Evolutionary conservation across 2,329 filamentous ascomycete genomes (phyloP).

Genomic region (Mycosphaerella arachidis): DNA sequence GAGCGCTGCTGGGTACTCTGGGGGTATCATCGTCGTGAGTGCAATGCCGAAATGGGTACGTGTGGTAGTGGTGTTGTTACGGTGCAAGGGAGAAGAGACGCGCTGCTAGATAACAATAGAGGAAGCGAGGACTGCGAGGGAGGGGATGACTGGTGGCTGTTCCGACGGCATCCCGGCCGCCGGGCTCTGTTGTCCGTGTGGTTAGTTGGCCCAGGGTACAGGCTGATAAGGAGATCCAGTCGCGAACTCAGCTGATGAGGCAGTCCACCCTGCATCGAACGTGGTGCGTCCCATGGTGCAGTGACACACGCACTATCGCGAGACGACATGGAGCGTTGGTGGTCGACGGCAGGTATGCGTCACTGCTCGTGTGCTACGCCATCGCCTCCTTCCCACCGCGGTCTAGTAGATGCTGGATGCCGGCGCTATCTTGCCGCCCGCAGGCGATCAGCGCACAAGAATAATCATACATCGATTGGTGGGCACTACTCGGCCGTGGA

Average conservation of each 20-base stretch:
- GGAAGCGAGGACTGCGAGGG: not conserved
- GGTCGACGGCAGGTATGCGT: not conserved
- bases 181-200: not conserved
- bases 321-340: not conserved
- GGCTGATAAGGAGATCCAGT: constrained; percentile 1
- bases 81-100: not conserved
- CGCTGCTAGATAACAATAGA: not conserved
- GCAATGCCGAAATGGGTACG: not conserved
- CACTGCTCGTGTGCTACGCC: not conserved
- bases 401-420: not conserved
- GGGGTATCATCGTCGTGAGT: not conserved
- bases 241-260: not conserved
- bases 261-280: not conserved
- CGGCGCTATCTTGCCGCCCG: not conserved
- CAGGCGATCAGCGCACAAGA: not conserved
- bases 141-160: too few species aligned
- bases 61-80: not conserved
- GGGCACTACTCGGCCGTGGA: not conserved
- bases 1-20: not conserved
- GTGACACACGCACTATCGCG: not conserved
- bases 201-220: not conserved
- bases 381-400: not conserved
- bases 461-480: not conserved
- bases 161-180: not conserved
- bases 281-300: not conserved